These are phyloP conservation scores for Solanum arcanum DNA, from an alignment of 257 asterid genomes.

Conservation along the genomic window DNA sequence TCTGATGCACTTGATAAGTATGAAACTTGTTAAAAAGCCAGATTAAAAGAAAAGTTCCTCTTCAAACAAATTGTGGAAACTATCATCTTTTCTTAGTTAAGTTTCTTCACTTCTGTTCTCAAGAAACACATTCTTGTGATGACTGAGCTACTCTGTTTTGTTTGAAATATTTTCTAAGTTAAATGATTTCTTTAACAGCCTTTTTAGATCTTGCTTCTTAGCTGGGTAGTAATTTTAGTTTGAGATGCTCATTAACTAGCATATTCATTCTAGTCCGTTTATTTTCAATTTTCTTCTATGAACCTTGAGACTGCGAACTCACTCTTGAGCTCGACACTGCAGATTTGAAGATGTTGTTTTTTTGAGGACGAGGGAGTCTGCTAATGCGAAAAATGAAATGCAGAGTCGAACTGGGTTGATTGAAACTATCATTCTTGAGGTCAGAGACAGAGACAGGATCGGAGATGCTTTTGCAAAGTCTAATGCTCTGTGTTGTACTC, in stretches of 20 bases:
- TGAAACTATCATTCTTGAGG: constrained; percentile 30
- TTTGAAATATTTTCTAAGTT: background rate
- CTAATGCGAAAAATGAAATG: constrained; percentile 14
- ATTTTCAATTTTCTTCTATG: background rate
- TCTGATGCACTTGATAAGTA: background rate
- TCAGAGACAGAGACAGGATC: constrained; percentile 23
- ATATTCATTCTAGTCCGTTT: background rate
- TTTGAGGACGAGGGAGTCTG: constrained; percentile 18
- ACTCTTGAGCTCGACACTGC: background rate
- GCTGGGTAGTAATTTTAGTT: background rate
- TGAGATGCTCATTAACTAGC: background rate
- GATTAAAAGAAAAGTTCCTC: background rate
- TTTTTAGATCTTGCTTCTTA: background rate
- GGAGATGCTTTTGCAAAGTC: constrained; percentile 18
- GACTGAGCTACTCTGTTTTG: background rate
- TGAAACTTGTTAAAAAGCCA: background rate
- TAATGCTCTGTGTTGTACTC: constrained; percentile 23
- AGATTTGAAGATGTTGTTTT: constrained; percentile 24
- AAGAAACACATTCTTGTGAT: background rate
- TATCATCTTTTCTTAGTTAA: background rate
- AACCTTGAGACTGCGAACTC: background rate
- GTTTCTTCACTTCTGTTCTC: background rate
- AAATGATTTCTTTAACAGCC: background rate
- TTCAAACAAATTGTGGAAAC: background rate
- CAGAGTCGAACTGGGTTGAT: constrained; percentile 22